phyloP scores from a whole-genome alignment of 176 grass and related monocot species.

The Olyra latifolia region DNA sequence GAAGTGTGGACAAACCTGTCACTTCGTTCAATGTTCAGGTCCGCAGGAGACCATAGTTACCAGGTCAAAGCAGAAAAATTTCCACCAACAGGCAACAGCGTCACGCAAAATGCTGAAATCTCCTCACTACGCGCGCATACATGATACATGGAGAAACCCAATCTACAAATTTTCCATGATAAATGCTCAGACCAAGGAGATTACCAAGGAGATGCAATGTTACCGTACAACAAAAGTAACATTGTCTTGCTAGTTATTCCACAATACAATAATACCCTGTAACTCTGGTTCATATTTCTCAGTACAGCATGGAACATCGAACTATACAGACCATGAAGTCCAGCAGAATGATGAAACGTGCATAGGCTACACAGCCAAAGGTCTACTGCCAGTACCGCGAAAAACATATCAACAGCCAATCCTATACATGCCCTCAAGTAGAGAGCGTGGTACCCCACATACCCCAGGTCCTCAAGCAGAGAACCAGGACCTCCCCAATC shows the following conservation, averaged over 20 bases:
- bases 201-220: neutral
- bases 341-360: neutral
- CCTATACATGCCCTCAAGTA: slow-evolving; percentile 36
- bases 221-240: neutral
- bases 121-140: neutral
- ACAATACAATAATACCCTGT: neutral
- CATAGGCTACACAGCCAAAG: neutral
- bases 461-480: slow-evolving; percentile 47
- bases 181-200: neutral
- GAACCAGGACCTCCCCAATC: slow-evolving; percentile 19
- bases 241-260: neutral
- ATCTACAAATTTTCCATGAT: neutral
- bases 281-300: neutral
- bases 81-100: neutral
- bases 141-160: neutral
- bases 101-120: neutral
- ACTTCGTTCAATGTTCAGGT: neutral
- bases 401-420: slow-evolving; percentile 7
- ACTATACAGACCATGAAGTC: neutral
- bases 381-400: neutral
- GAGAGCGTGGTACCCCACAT: slow-evolving; percentile 20
- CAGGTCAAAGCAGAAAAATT: neutral
- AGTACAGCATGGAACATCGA: neutral
- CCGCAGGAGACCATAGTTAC: neutral
- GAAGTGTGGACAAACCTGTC: neutral